Percentiles rank a stretch among this genome's conserved stretches.
Evolutionary conservation across 176 grass and related monocot genomes (phyloP).

Genomic region (Secale cereale): DNA sequence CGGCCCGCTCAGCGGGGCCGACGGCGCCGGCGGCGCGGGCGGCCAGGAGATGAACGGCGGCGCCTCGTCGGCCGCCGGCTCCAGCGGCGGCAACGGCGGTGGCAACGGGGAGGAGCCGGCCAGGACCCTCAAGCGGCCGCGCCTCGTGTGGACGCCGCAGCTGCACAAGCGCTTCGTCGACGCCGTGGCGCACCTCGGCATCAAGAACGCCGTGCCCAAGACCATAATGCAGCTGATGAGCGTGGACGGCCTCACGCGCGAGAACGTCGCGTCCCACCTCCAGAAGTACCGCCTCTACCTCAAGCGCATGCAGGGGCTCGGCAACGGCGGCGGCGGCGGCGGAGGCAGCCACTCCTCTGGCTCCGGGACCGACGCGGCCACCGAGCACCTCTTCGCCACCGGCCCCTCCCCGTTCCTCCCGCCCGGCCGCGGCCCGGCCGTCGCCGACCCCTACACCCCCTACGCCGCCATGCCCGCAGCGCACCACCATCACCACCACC

Average conservation of each 20-base stretch:
- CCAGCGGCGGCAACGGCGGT: slow-evolving; percentile 41
- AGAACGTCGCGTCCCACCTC: slow-evolving; percentile 89
- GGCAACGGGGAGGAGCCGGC: slow-evolving; percentile 61
- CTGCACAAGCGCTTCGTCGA: slow-evolving; percentile 93
- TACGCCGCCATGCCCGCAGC: slow-evolving; percentile 48
- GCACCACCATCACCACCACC: slow-evolving; percentile 73
- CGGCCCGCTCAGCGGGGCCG: background rate
- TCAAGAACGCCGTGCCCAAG: slow-evolving; percentile 96
- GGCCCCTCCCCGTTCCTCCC: slow-evolving; percentile 65
- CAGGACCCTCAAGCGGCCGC: slow-evolving; percentile 75
- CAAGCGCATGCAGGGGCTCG: slow-evolving; percentile 76
- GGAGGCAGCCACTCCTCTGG: slow-evolving; percentile 35
- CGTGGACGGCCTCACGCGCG: slow-evolving; percentile 88
- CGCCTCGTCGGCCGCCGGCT: slow-evolving; percentile 46
- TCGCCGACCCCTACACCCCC: slow-evolving; percentile 43
- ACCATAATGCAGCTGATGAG: slow-evolving; percentile 98
- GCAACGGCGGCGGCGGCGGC: slow-evolving; percentile 35
- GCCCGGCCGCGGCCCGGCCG: slow-evolving; percentile 22
- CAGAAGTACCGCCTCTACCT: slow-evolving; percentile 91
- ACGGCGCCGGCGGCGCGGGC: background rate
- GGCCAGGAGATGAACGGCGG: slow-evolving; percentile 53
- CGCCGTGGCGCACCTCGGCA: slow-evolving; percentile 83
- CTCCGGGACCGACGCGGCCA: slow-evolving; percentile 62
- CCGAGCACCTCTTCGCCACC: slow-evolving; percentile 81
- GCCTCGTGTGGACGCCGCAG: slow-evolving; percentile 91